phyloP scores from a whole-genome alignment of 225 moss, liverwort and hornwort genomes.

The Pleurozium schreberi region DNA sequence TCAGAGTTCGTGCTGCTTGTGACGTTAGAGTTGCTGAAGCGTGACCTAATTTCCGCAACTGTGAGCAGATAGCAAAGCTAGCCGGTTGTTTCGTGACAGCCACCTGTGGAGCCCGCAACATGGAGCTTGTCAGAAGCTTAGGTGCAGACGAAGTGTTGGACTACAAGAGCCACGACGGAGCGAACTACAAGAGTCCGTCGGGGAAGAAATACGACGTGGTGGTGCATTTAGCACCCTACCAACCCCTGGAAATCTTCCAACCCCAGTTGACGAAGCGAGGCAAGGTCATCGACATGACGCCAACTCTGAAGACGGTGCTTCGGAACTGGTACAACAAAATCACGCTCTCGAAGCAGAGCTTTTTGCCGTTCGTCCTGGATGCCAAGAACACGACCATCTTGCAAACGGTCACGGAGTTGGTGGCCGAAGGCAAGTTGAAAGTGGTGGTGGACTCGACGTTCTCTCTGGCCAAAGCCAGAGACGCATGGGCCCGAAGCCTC shows the following conservation, averaged over 20 bases:
- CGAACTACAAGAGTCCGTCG: slow-evolving; percentile 44
- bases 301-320: background rate
- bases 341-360: slow-evolving; percentile 43
- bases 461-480: slow-evolving; percentile 27
- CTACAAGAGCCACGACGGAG: slow-evolving; percentile 57
- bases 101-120: slow-evolving; percentile 58
- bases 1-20: no score
- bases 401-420: slow-evolving; percentile 29
- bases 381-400: slow-evolving; percentile 17
- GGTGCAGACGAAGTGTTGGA: slow-evolving; percentile 83
- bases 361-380: slow-evolving; percentile 13
- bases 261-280: slow-evolving; percentile 39
- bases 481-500: slow-evolving; percentile 64
- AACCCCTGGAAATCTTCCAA: slow-evolving; percentile 32
- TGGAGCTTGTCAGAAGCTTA: slow-evolving; percentile 41
- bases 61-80: slow-evolving; percentile 57
- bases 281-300: slow-evolving; percentile 54
- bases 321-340: slow-evolving; percentile 39
- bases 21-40: background rate
- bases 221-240: slow-evolving; percentile 43
- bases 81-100: slow-evolving; percentile 76
- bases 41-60: background rate
- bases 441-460: slow-evolving; percentile 57
- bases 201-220: slow-evolving; percentile 69
- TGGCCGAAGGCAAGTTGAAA: slow-evolving; percentile 38